Conservation (phyloP, 805 yeast genomes). For the Candida piceae region DNA sequence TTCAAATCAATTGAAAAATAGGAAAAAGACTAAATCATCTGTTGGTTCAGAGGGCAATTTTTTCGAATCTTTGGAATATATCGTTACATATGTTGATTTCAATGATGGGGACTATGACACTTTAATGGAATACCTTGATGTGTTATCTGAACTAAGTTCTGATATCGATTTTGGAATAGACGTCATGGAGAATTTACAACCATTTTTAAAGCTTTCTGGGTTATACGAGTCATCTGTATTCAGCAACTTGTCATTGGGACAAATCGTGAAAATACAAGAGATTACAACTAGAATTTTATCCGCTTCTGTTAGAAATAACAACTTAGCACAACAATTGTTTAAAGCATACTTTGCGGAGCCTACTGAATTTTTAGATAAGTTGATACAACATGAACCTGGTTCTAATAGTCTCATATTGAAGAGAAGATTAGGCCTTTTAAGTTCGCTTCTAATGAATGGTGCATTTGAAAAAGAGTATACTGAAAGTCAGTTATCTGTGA, state of each 20-base stretch:
- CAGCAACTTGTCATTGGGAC: conserved; percentile 6
- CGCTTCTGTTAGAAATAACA: conserved; percentile 69
- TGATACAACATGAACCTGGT: conserved; percentile 7
- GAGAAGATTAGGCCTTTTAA: conserved; percentile 48
- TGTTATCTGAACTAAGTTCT: conserved; percentile 57
- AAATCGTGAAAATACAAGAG: conserved; percentile 37
- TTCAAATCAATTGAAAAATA: conserved; percentile 4
- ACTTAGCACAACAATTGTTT: conserved; percentile 29
- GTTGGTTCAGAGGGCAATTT: conserved; percentile 2
- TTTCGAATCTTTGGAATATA: conserved; percentile 4
- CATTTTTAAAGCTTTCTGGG: conserved; percentile 29
- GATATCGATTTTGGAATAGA: conserved; percentile 57
- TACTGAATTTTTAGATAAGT: conserved; percentile 14
- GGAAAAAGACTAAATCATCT: conserved; percentile 1
- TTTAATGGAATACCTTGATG: conserved; percentile 30
- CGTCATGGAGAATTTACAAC: conserved; percentile 33
- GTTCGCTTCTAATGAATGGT: conserved; percentile 36
- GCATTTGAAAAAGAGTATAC: conserved; percentile 28
- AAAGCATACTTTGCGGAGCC: conserved; percentile 14
- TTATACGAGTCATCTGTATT: conserved; percentile 13
- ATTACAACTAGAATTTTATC: conserved; percentile 56
- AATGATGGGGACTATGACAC: conserved; percentile 5
- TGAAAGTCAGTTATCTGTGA: conserved; percentile 14
- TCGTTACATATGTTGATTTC: conserved; percentile 5
- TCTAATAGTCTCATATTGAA: conserved; percentile 13